phyloP scores from a whole-genome alignment of 371 early-diverging fungal genomes.

The Mucor mucedo region DNA sequence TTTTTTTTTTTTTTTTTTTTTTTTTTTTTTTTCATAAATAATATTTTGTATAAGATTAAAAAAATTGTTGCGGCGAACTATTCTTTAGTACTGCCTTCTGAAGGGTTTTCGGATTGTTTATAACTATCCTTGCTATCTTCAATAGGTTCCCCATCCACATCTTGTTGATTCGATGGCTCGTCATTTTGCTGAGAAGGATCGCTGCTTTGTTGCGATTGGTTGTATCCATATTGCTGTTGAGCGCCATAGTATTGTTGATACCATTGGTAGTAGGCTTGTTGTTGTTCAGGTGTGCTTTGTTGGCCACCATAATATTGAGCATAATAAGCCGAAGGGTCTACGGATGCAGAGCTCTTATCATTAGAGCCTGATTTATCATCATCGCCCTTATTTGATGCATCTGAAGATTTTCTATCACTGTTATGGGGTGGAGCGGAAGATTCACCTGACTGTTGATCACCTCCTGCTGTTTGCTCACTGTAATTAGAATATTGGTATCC shows the following conservation, averaged over 20 bases:
- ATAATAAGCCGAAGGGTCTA: conserved; percentile 34
- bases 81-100: neutral
- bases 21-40: no score
- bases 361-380: conserved; percentile 9
- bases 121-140: conserved; percentile 5
- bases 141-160: conserved; percentile 15
- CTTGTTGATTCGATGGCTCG: conserved; percentile 3
- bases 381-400: conserved; percentile 5
- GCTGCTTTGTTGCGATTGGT: conserved; percentile 13
- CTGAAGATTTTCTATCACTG: conserved; percentile 12
- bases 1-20: no score
- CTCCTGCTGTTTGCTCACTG: conserved; percentile 21
- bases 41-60: no score
- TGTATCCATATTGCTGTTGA: conserved; percentile 6
- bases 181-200: conserved; percentile 2
- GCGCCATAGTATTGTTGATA: conserved; percentile 55
- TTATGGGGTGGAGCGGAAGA: conserved; percentile 6
- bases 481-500: conserved; percentile 32
- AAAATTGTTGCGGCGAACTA: neutral
- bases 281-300: conserved; percentile 37
- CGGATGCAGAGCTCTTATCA: conserved; percentile 8
- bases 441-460: conserved; percentile 24
- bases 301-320: conserved; percentile 43
- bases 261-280: conserved; percentile 53
- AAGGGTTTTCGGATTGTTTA: neutral